phyloP scores from a whole-genome alignment of 225 moss, liverwort and hornwort genomes.

The Straminergon stramineum region DNA sequence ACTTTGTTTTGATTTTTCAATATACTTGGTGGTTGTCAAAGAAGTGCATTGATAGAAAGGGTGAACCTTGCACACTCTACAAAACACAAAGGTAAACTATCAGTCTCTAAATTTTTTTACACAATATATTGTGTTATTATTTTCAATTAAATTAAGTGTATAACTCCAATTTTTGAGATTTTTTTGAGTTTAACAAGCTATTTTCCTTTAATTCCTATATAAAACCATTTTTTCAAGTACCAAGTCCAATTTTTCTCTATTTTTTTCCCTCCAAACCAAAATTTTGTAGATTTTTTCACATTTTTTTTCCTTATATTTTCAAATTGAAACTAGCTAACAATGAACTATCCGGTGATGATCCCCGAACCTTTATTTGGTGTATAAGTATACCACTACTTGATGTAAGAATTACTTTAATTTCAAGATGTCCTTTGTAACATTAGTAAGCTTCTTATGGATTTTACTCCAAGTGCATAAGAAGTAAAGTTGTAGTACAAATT shows the following conservation, averaged over 20 bases:
- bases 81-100: not conserved
- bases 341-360: too few species aligned
- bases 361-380: not conserved
- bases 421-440: not conserved
- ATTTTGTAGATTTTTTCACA: too few species aligned
- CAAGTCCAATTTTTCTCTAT: too few species aligned
- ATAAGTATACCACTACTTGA: too few species aligned
- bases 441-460: not conserved
- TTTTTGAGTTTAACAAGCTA: too few species aligned
- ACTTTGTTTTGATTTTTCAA: not conserved
- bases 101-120: not conserved
- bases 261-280: too few species aligned
- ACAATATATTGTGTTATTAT: not conserved
- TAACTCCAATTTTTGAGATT: too few species aligned
- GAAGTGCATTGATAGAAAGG: not conserved
- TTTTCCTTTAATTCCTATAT: too few species aligned
- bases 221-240: too few species aligned
- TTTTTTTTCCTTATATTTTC: too few species aligned
- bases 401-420: not conserved
- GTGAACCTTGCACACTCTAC: accelerated
- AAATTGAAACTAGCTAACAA: too few species aligned
- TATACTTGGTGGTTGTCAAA: not conserved
- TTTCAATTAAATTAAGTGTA: not conserved
- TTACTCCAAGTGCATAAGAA: not conserved
- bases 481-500: too few species aligned